Base-by-base conservation (phyloP, 306 rosid genomes). In the Psophocarpus tetragonolobus region DNA sequence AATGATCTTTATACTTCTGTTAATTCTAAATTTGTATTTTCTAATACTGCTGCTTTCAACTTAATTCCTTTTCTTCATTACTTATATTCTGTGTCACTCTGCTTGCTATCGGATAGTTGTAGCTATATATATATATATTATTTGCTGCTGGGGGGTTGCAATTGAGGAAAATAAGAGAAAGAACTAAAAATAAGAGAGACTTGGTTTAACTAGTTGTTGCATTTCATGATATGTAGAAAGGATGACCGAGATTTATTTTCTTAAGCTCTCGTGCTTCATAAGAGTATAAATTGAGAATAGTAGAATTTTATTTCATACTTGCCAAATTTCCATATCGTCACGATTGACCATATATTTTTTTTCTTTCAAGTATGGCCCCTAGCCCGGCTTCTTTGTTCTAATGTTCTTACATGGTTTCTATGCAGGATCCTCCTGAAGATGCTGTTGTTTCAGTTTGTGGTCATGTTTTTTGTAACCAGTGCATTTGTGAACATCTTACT, bases 341-440 rank as follows among this genome's bases (percentile, higher is more conserved):
- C 3, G 53, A 27, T 68, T 81, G 42, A 60, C 57, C 51, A 10
- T 51, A n/a, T 68, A 50, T 26, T 54, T 17, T n/a, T 68, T 61
- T 26, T 54, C 14, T n/a, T 38, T 15, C 8, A 27, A 63, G 26
- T 61, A 58, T 53, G 26, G 64, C 27, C 60, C 20, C 29, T 4
- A 32, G 30, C 18, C 33, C 53, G 56, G 68, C 24, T 26, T 61
- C 36, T 67, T 58, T 64, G 71, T 11, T 58, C 65, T 27, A 27
- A 58, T 58, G 42, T 79, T 50, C 26, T 2, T 68, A 2, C 58
- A 53, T 69, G 73, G 69, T 69, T 78, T 39, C 47, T 35, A 3
- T 13, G 39, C 80, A 96, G 99, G 99, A 96, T 85, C 88, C 97
- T 50, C 99, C 99, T 62, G 99, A 96, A 88, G 97, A 96, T 84